A percentile compares a stretch with the other conserved stretches of the same genome.
phyloP scores from a whole-genome alignment of 108 stramenopile species.

The Fragilaria radians region DNA sequence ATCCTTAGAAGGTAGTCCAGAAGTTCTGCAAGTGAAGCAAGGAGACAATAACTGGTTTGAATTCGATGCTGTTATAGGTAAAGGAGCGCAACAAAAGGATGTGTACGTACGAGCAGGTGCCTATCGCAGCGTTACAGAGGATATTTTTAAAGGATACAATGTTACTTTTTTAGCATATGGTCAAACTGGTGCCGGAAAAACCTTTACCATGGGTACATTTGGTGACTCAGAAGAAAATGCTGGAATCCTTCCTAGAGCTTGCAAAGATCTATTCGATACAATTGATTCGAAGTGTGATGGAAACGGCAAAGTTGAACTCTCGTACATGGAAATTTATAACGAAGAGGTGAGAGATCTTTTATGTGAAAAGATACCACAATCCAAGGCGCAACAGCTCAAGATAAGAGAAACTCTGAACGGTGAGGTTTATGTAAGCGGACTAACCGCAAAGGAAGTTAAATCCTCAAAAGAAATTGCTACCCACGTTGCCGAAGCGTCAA shows the following conservation, averaged over 20 bases:
- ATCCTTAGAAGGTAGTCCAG: slow-evolving; percentile 23
- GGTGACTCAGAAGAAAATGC: slow-evolving; percentile 40
- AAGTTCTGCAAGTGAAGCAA: slow-evolving; percentile 40
- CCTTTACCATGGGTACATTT: slow-evolving; percentile 90
- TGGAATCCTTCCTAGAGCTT: slow-evolving; percentile 96
- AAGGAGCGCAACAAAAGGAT: slow-evolving; percentile 67
- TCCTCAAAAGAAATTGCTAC: slow-evolving; percentile 39
- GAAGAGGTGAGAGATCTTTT: slow-evolving; percentile 97
- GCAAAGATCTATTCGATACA: slow-evolving; percentile 81
- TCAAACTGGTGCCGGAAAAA: slow-evolving; percentile 92
- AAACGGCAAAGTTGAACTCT: slow-evolving; percentile 88
- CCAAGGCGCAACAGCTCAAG: slow-evolving; percentile 34
- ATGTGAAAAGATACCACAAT: slow-evolving; percentile 35
- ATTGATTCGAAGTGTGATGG: slow-evolving; percentile 55
- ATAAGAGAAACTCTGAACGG: slow-evolving; percentile 41
- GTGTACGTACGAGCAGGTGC: slow-evolving; percentile 91
- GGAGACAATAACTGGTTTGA: slow-evolving; percentile 73
- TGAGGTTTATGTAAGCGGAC: slow-evolving; percentile 60
- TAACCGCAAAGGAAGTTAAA: slow-evolving; percentile 38
- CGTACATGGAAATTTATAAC: slow-evolving; percentile 98
- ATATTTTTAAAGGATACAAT: slow-evolving; percentile 94
- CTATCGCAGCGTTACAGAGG: slow-evolving; percentile 71
- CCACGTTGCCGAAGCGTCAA: slow-evolving; percentile 53
- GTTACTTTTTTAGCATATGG: slow-evolving; percentile 98
- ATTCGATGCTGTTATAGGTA: slow-evolving; percentile 91